Evolutionary conservation across 768 basidiomycete species (phyloP).

Genomic region (Podaxis sp.): DNA sequence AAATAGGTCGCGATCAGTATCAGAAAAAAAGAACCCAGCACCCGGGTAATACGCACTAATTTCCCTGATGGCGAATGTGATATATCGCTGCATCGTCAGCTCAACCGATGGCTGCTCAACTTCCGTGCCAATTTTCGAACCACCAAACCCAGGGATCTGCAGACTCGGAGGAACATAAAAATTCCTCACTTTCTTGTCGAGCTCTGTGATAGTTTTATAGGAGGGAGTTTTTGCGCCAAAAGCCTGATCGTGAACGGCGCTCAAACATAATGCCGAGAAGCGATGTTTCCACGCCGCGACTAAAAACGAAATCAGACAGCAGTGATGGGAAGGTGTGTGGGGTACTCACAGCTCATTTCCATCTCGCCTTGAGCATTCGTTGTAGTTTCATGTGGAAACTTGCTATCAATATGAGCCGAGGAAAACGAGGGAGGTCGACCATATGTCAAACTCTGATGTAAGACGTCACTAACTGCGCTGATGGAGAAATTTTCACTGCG

Average conservation of each 20-base stretch:
- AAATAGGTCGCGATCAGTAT: neutral
- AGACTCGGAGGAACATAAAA: conserved; percentile 67
- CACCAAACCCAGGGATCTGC: conserved; percentile 62
- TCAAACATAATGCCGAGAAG: conserved; percentile 61
- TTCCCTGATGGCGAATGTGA: conserved; percentile 66
- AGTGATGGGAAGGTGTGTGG: conserved; percentile 5
- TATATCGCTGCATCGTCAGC: conserved; percentile 68
- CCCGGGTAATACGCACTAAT: conserved; percentile 45
- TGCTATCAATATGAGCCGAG: conserved; percentile 53
- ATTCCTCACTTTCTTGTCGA: conserved; percentile 63
- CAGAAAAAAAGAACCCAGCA: neutral
- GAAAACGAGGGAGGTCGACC: conserved; percentile 70
- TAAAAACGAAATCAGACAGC: conserved; percentile 24
- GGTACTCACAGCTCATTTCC: conserved; percentile 61
- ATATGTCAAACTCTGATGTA: conserved; percentile 62
- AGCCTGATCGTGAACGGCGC: conserved; percentile 64
- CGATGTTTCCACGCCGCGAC: conserved; percentile 72
- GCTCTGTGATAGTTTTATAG: conserved; percentile 61
- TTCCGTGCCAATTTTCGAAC: conserved; percentile 40
- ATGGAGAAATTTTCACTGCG: conserved; percentile 9
- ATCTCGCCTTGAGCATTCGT: conserved; percentile 47
- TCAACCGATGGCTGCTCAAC: conserved; percentile 50
- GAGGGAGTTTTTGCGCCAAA: conserved; percentile 63
- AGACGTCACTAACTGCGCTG: conserved; percentile 5
- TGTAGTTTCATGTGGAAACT: conserved; percentile 47